Evolutionary conservation across 257 asterid species (phyloP).

Genomic region (Solanum pinnatisectum): DNA sequence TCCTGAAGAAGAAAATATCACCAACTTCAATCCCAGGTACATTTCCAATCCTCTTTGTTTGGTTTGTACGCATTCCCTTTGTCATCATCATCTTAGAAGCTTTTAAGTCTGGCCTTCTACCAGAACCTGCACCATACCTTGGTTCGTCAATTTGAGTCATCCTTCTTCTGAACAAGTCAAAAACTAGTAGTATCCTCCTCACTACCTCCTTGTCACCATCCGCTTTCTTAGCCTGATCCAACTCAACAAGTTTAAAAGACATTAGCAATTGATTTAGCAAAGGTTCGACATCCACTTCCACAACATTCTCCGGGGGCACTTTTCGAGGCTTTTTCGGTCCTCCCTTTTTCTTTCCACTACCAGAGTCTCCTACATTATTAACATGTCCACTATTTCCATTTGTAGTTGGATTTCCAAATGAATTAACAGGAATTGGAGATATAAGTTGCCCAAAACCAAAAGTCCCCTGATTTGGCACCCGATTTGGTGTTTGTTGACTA

Average conservation of each 20-base stretch:
- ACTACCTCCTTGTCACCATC: conserved; percentile 53
- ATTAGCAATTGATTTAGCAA: conserved; percentile 12
- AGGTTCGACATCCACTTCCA: conserved; percentile 36
- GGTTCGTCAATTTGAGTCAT: conserved; percentile 60
- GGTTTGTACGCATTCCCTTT: conserved; percentile 62
- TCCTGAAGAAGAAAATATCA: conserved; percentile 79
- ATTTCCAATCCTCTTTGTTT: conserved; percentile 51
- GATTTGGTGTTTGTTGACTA: conserved; percentile 9
- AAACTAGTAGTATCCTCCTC: conserved; percentile 39
- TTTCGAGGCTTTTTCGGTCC: conserved; percentile 29
- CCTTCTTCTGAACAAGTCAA: conserved; percentile 47
- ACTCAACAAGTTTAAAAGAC: conserved; percentile 33
- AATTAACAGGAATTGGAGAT: conserved; percentile 58
- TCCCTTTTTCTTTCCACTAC: conserved; percentile 37
- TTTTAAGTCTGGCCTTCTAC: conserved; percentile 71
- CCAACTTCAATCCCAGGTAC: conserved; percentile 81
- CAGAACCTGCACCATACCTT: conserved; percentile 32
- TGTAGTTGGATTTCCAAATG: conserved; percentile 50
- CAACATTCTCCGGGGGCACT: neutral
- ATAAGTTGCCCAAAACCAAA: conserved; percentile 22
- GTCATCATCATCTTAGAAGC: conserved; percentile 43
- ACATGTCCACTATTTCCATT: conserved; percentile 31
- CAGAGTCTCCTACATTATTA: conserved; percentile 25
- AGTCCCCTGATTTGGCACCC: conserved; percentile 16
- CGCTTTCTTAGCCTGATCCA: conserved; percentile 39